Base-by-base conservation (phyloP, 345 rosid species). In the Conringia planisiliqua region DNA sequence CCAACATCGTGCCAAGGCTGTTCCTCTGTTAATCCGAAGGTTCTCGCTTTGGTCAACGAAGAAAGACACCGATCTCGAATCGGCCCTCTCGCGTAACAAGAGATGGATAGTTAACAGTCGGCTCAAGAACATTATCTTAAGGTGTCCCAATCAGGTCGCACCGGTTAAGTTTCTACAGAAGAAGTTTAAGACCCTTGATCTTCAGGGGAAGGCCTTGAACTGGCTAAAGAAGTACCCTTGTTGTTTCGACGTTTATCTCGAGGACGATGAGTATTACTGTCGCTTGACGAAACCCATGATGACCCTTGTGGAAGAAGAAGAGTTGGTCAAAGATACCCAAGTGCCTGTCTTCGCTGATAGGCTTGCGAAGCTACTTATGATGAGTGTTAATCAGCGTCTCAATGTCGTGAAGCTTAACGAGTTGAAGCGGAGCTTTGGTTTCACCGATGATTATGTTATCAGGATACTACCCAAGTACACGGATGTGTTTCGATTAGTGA, bases 171-270 rank as follows among this genome's bases (percentile, higher is more conserved):
- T 80, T 82, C 85, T 91, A 14, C 97, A 91, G 82, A 94, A 90
- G 81, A 91, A 91, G 86, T 94, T 94, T 72, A 94, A 88, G 78
- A 87, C 86, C 36, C 96, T 94, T 69, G 98, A 94, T 83, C 93
- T 94, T 51, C 96, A 90, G 77, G 98, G 98, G 17, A 94, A 89
- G 43, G 97, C 97, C 4, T 73, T 91, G 66, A 91, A 94, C 73
- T 94, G 98, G 98, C 83, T 91, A 33, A 88, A 87, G 74, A 91
- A 94, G 67, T 94, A 94, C 44, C 98, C 98, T 3, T 87, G 93
- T 73, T 94, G 95, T 76, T 94, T 87, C 71, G 84, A 87, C n/a
- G 86, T 90, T 8, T 88, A 82, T 67, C 83, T 87, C 5, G 77
- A 82, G 70, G 76, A 80, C 14, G 86, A 90, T 63, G 96, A 91